Percentiles rank a stretch among this genome's conserved stretches.
Evolutionary conservation across 2,329 filamentous ascomycete species (phyloP).

Genomic region (Scedosporium minutisporum): DNA sequence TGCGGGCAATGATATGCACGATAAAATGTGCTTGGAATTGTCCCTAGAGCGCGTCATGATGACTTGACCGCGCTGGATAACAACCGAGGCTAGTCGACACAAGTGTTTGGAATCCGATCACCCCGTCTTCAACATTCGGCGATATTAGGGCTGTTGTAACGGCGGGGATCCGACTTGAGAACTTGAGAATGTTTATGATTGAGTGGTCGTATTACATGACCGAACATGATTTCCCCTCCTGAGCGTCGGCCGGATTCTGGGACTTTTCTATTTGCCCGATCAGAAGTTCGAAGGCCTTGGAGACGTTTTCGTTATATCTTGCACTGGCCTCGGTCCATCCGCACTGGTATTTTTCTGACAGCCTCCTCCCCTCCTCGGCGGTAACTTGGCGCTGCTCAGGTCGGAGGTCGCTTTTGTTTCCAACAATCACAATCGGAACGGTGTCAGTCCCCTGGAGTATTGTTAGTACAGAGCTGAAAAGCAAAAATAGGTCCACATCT

Average conservation of each 20-base stretch:
- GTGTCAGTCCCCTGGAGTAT: constrained; percentile 68
- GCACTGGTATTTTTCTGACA: constrained; percentile 81
- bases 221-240: constrained; percentile 68
- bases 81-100: no score
- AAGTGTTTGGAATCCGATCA: no score
- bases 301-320: constrained; percentile 87
- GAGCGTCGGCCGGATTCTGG: constrained; percentile 78
- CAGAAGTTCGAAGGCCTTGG: constrained; percentile 85
- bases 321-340: constrained; percentile 93
- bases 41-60: no score
- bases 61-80: no score
- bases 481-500: not conserved
- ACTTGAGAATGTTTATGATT: no score
- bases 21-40: no score
- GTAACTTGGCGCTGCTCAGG: constrained; percentile 89
- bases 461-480: not conserved
- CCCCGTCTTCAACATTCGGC: no score
- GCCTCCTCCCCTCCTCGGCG: constrained; percentile 71
- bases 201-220: constrained; percentile 56
- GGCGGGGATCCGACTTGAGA: no score
- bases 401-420: constrained; percentile 91
- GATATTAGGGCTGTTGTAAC: no score
- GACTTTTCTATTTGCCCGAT: constrained; percentile 92
- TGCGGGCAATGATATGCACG: no score
- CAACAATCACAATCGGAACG: constrained; percentile 88